These are phyloP conservation scores for Solanum etuberosum DNA, from an alignment of 257 asterid species.

Conservation along the genomic window DNA sequence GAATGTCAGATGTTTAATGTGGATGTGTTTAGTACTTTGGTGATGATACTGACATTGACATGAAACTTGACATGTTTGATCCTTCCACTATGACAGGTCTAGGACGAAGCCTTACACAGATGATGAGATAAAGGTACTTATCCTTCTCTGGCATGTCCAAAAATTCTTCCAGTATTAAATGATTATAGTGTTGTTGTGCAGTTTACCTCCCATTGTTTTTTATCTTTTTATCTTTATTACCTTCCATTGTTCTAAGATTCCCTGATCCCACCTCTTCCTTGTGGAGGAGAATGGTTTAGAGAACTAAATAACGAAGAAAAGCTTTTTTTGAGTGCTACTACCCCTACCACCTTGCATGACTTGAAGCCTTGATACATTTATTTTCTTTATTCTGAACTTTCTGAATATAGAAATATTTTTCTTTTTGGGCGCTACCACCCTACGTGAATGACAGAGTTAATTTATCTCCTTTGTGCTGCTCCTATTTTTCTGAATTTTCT, in stretches of 20 bases:
- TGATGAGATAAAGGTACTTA: conserved; percentile 75
- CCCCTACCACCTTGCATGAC: background rate
- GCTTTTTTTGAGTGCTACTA: background rate
- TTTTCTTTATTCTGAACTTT: background rate
- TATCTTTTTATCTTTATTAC: background rate
- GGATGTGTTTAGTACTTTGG: background rate
- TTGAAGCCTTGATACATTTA: background rate
- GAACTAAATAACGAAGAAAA: background rate
- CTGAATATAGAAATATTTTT: background rate
- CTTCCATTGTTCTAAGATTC: background rate
- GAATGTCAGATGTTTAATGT: background rate
- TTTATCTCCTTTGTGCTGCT: background rate
- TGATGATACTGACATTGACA: background rate
- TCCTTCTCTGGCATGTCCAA: background rate
- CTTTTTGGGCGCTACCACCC: background rate
- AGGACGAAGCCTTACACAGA: conserved; percentile 73
- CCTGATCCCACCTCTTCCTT: background rate
- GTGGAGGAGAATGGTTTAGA: background rate
- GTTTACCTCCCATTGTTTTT: background rate
- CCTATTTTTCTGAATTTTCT: background rate
- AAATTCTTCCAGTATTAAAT: background rate
- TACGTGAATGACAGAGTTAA: background rate
- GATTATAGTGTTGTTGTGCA: background rate
- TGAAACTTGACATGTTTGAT: conserved; percentile 12
- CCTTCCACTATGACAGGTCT: conserved; percentile 3